These are phyloP conservation scores for Botrytis byssoidea DNA, from an alignment of 2,329 filamentous ascomycete species.

Conservation along the genomic window DNA sequence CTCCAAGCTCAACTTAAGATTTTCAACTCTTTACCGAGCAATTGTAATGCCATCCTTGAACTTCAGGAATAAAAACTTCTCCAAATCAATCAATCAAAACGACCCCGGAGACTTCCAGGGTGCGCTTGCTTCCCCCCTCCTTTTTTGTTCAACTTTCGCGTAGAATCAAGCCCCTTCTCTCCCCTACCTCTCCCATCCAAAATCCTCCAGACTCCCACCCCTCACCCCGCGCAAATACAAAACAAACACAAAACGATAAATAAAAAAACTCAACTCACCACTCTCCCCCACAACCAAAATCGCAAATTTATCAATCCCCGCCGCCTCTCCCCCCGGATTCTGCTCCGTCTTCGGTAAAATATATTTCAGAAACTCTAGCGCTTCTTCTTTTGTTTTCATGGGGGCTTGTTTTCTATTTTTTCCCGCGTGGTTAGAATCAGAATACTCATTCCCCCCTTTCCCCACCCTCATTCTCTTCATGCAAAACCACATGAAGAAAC, in stretches of 20 bases:
- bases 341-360: neutral
- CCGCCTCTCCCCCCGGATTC: neutral
- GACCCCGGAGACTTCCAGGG: neutral
- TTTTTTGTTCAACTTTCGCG: neutral
- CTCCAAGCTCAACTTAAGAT: neutral
- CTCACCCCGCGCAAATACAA: neutral
- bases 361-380: neutral
- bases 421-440: neutral
- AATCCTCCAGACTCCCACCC: neutral
- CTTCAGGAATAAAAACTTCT: neutral
- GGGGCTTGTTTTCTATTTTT: neutral
- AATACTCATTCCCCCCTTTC: neutral
- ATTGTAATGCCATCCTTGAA: too few species aligned
- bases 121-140: neutral
- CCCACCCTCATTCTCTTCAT: neutral
- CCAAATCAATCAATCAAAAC: neutral
- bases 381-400: constrained; percentile 1
- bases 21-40: neutral
- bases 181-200: too few species aligned
- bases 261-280: neutral
- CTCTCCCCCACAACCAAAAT: constrained; percentile 10
- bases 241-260: too few species aligned
- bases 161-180: neutral
- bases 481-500: neutral
- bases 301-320: constrained; percentile 14